Conservation (phyloP, 2,329 filamentous ascomycete genomes). For the Endoconidiophora laricicola region DNA sequence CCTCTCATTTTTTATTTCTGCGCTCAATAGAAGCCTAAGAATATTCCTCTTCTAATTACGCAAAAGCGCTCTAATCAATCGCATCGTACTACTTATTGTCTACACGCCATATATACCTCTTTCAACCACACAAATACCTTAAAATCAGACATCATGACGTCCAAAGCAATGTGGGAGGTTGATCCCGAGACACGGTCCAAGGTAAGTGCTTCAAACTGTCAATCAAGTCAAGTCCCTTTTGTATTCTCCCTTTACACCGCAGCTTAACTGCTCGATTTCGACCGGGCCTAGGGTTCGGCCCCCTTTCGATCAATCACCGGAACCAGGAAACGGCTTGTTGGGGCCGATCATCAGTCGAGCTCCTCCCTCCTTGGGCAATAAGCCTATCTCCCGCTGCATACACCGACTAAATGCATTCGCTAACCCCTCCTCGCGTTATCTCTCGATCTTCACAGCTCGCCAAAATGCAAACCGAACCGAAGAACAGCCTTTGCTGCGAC, state of each 20-base stretch:
- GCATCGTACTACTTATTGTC: no score
- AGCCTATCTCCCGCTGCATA: neutral
- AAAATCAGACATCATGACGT: conserved; percentile 29
- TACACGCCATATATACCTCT: no score
- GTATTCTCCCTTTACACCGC: neutral
- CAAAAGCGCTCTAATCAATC: no score
- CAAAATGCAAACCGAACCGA: conserved; percentile 75
- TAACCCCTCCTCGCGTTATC: neutral
- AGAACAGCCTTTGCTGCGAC: conserved; percentile 85
- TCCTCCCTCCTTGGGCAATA: no score
- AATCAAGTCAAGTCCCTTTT: neutral
- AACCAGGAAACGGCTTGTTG: no score
- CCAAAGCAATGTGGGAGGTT: conserved; percentile 92
- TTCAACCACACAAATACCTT: neutral
- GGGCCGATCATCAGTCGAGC: no score
- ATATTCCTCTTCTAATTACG: neutral
- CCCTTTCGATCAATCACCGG: no score
- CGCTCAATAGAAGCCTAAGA: neutral
- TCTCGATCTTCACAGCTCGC: conserved; percentile 44
- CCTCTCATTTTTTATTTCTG: neutral
- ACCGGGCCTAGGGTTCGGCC: neutral
- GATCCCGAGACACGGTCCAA: conserved; percentile 94
- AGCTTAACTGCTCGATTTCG: neutral
- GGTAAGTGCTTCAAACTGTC: conserved; percentile 31
- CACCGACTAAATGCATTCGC: neutral